Conservation (phyloP, 306 rosid species). For the Gleditsia sinensis region DNA sequence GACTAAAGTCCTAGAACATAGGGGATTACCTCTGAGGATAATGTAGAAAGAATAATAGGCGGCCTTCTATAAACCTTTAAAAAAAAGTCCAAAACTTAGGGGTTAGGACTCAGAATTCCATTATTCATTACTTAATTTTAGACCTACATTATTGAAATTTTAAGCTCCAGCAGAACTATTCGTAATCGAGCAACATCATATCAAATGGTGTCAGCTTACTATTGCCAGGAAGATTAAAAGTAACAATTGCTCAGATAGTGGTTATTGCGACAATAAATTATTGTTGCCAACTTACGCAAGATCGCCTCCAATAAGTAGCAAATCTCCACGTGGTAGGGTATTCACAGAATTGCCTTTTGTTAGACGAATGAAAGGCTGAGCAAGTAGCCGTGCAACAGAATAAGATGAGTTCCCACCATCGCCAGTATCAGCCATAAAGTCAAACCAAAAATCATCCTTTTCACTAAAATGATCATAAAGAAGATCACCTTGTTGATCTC, state of each 20-base stretch:
- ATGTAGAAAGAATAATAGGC: neutral
- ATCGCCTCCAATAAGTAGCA: constrained; percentile 96
- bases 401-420: constrained; percentile 99
- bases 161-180: neutral
- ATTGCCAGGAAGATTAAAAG: constrained; percentile 23
- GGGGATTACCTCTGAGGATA: neutral
- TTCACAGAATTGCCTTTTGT: constrained; percentile 54
- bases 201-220: constrained; percentile 22
- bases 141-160: neutral
- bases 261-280: constrained; percentile 3
- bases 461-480: constrained; percentile 74
- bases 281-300: constrained; percentile 77
- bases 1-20: neutral
- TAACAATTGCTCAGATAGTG: constrained; percentile 1
- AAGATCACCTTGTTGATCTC: constrained; percentile 61
- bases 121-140: constrained; percentile 23
- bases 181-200: constrained; percentile 5
- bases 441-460: constrained; percentile 91
- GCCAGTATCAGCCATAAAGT: constrained; percentile 99
- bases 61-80: constrained; percentile 18
- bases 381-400: constrained; percentile 86
- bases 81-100: neutral
- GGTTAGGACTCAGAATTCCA: constrained; percentile 15
- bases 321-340: constrained; percentile 75
- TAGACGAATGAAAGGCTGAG: constrained; percentile 73